Evolutionary conservation across 1,284 basidiomycete genomes (phyloP), one percentile per base, ranked within the genome.

Genomic region (Mycosarcoma mackinlayi): DNA sequence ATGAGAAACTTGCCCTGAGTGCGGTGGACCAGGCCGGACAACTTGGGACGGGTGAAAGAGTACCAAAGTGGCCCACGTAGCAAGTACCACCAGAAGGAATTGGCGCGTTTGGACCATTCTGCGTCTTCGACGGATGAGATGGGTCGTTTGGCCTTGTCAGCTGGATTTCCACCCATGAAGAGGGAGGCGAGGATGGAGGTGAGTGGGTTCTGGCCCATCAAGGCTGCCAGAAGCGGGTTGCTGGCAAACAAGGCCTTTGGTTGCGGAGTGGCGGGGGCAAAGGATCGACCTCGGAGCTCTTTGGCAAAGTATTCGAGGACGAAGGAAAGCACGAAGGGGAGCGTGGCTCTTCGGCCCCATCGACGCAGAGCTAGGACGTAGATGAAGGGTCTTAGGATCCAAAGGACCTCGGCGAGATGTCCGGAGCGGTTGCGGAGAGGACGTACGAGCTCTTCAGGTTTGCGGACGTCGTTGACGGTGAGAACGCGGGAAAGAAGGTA

Each of bases 51-150:
- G 31, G 94, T 95, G 85, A 89, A 94, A 4, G 87, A 86, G 67
- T 91, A 85, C 94, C 94, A 98, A 54, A 94, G 88, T 5, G 91
- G 89, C 24, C 93, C 94, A 33, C 92, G 89, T 66, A 97, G 85
- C 47, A 96, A 86, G 83, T 94, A 94, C 88, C 90, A 92, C 28
- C 91, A 84, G 60, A 97, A 87, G 67, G 91, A 89, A 44, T 90
- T 87, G 81, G 94, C 92, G 69, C 93, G 86, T 50, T 88, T 86
- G 16, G 91, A 88, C 78, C 95, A 92, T 82, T 96, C 93, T 11
- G 83, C 70, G 42, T 71, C 65, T 55, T 85, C 84, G 16, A 84
- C 76, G 27, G 80, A 64, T 27, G 79, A 83, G 53, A 78, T 68
- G 39, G 80, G 78, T 34, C 71, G 51, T 10, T 61, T 65, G 16